Evolutionary conservation across 1,139 yeast genomes (phyloP).

Genomic region (Blastobotrys indianensis): DNA sequence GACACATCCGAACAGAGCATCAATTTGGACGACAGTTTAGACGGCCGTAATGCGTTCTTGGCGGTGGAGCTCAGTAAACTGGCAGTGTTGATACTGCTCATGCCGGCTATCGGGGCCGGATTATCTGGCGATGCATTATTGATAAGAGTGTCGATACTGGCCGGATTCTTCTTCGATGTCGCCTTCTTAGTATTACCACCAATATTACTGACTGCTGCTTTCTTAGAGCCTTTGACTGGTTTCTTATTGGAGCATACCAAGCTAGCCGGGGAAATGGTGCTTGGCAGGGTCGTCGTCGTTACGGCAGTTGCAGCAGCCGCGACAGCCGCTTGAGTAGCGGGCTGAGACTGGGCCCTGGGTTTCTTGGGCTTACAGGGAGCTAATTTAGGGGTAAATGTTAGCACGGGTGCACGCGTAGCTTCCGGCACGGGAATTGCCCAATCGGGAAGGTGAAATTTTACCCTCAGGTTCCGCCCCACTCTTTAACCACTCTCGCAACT

Average conservation of each 20-base stretch:
- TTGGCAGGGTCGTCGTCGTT: slow-evolving; percentile 20
- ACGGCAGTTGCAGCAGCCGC: slow-evolving; percentile 32
- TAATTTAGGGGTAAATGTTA: not conserved
- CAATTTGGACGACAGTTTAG: slow-evolving; percentile 8
- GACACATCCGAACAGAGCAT: slow-evolving; percentile 7
- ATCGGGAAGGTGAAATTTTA: not conserved
- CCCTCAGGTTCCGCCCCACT: too few species aligned
- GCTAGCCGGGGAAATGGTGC: slow-evolving; percentile 10
- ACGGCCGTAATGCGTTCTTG: slow-evolving; percentile 6
- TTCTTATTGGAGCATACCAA: slow-evolving; percentile 7
- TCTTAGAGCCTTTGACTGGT: not conserved
- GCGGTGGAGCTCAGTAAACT: not conserved
- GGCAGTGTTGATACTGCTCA: not conserved
- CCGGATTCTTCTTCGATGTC: too few species aligned
- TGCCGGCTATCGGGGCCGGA: not conserved
- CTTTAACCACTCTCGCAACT: too few species aligned
- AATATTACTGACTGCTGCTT: not conserved
- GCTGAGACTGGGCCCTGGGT: slow-evolving; percentile 19
- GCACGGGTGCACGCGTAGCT: not conserved
- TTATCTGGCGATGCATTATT: not conserved
- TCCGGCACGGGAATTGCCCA: not conserved
- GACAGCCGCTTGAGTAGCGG: slow-evolving; percentile 29
- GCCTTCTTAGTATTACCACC: not conserved
- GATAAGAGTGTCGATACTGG: slow-evolving; percentile 2
- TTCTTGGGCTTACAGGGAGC: slow-evolving; percentile 16